Base-by-base conservation (phyloP, 1,284 basidiomycete species). In the Rhodotorula sp. region DNA sequence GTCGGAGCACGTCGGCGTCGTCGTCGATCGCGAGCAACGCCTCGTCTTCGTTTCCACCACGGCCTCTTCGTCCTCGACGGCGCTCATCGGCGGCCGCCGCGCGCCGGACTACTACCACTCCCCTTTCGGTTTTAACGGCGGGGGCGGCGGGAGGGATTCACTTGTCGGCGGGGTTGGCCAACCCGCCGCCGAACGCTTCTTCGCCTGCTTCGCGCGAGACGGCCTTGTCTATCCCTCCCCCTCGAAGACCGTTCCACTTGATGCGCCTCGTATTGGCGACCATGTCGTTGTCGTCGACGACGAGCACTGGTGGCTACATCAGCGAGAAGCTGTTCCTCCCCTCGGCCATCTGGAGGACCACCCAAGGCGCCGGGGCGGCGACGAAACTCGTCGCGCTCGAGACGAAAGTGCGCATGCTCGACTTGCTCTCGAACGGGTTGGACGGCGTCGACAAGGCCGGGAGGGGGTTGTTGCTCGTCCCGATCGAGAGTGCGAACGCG, bases 271-370 rank as follows among this genome's bases (percentile, higher is more conserved):
- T 96, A 30, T 85, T 87, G 68, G 85, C 84, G 55, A 93, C 93
- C 22, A 86, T 86, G 42, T 66, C 69, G 2, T 44, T 26, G 4
- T 57, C 60, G 0, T 37, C 33, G 0, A 22, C 51, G 2, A 37
- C 49, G 3, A 12, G 46, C 30, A 29, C n/a, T 24, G 33, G 61
- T 10, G 91, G 90, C 20, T 96, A 95, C 79, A 83, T 98, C 67
- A 95, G 93, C 1, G 87, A 88, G 37, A 86, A 88, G 55, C 82
- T 99, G 70, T 95, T 94, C 80, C 88, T 98, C 29, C 91, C 93
- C 8, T 86, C 89, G 59, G 89, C 90, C 72, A 88, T 95, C 17
- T 99, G 95, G 95, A 59, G 62, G 26, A 89, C 89, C 49, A 90
- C 91, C 78, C 37, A 42, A 12, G 37, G 37, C 10, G 37, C 10